Evolutionary conservation across 306 rosid genomes (phyloP), one percentile per base, ranked within the genome.

Genomic region (Prosopis cineraria): DNA sequence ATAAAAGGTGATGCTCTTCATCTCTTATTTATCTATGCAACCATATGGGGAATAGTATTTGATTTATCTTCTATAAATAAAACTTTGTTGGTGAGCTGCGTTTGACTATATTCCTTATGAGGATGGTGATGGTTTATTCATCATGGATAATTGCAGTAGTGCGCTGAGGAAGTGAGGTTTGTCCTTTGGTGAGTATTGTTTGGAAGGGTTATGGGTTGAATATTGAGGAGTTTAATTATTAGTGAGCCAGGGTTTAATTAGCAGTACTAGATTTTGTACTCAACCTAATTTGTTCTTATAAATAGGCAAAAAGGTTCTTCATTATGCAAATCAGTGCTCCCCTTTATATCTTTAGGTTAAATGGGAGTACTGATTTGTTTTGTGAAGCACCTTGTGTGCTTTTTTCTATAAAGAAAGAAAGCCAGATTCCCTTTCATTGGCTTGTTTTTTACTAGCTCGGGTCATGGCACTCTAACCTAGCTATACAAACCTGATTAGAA

Each of bases 401-500:
- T 50, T 19, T 50, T 50, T n/a, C n/a, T 50, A 50, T 7, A 50
- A 6, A 7, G 56, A 19, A 19, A 16, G 55, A 19, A 7, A 50
- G 56, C 6, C 11, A 1, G 34, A 12, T 3, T 56, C 34, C 64
- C 34, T 56, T 24, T 24, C 33, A 25, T 25, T 56, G 34, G 14
- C 17, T 19, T 24, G 64, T 56, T 56, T 56, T 25, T 56, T 7
- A 11, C 34, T 56, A 4, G 34, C 12, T 10, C 2, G 19, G 25
- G 19, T 9, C 64, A 56, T 12, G 36, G 19, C 1, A 13, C 19
- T 9, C 65, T 12, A 13, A n/a, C 7, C 36, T 3, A 11, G 7
- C 5, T 5, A 40, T 73, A 69, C 44, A 40, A 59, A 33, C 75
- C 75, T 31, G 77, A 64, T 52, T 52, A 37, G 68, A 65, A 27